phyloP scores from a whole-genome alignment of 2,329 filamentous ascomycete genomes.

The Colletotrichum zoysiae region DNA sequence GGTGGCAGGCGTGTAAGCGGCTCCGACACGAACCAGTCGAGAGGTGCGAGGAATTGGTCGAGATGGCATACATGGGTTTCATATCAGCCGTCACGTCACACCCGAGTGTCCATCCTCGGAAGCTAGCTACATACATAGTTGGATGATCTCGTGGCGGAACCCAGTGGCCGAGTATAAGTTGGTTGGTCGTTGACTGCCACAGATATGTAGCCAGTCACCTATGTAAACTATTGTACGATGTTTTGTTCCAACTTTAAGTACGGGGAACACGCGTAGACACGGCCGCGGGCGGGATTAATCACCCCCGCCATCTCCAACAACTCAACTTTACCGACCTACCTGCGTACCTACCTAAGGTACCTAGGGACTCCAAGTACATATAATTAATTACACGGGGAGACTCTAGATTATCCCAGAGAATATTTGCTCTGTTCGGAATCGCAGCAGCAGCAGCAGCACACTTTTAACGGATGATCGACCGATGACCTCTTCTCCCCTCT shows the following conservation, averaged over 20 bases:
- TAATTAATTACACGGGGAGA: not conserved
- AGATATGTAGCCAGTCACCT: no score
- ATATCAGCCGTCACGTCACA: not conserved
- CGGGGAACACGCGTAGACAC: not conserved
- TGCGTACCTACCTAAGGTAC: not conserved
- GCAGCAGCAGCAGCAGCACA: no score
- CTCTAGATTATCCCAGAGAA: not conserved
- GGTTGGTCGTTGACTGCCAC: no score
- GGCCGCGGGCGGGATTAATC: no score
- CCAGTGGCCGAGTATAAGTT: not conserved
- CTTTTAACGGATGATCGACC: no score
- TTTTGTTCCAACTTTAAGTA: not conserved
- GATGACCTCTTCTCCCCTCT: not conserved
- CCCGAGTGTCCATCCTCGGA: not conserved
- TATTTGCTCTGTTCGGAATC: not conserved
- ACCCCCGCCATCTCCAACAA: no score
- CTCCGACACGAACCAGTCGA: no score
- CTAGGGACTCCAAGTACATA: no score
- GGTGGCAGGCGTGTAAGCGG: not conserved
- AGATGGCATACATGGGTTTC: not conserved
- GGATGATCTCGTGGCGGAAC: not conserved
- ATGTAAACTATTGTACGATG: no score
- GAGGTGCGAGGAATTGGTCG: not conserved
- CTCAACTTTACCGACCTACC: no score
- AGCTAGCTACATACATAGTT: no score